phyloP scores from a whole-genome alignment of 192 early-diverging fungal genomes.

The Backusella macrospora region DNA sequence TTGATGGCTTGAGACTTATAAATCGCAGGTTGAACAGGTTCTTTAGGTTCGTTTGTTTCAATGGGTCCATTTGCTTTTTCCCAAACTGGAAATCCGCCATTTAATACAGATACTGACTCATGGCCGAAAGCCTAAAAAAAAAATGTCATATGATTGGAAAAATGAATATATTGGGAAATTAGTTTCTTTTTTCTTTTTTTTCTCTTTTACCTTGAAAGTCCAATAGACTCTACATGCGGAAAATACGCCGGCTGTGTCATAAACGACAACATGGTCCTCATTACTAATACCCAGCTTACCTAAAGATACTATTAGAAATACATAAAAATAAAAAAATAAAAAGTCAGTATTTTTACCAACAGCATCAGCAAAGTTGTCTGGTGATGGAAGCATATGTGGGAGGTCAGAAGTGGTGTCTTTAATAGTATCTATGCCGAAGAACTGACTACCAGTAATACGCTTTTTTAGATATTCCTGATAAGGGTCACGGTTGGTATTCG shows the following conservation, averaged over 20 bases:
- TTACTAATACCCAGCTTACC: conserved; percentile 77
- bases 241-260: conserved; percentile 81
- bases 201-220: conserved; percentile 76
- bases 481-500: conserved; percentile 65
- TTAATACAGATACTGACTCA: conserved; percentile 79
- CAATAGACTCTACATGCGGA: conserved; percentile 90
- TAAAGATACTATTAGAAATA: conserved; percentile 13
- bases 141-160: not conserved
- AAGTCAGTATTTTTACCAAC: conserved; percentile 57
- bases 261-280: conserved; percentile 86
- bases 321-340: not conserved
- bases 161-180: not conserved
- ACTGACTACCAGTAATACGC: conserved; percentile 70
- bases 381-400: conserved; percentile 92
- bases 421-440: conserved; percentile 90
- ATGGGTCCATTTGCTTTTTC: conserved; percentile 51
- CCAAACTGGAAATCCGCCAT: conserved; percentile 92
- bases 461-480: conserved; percentile 69
- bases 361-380: conserved; percentile 68
- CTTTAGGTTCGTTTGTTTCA: conserved; percentile 42
- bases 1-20: conserved; percentile 43
- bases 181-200: not conserved
- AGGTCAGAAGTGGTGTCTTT: conserved; percentile 71
- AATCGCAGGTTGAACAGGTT: conserved; percentile 32
- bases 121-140: conserved; percentile 82